phyloP scores from a whole-genome alignment of 805 yeast genomes.

The Zygosaccharomyces bailii region DNA sequence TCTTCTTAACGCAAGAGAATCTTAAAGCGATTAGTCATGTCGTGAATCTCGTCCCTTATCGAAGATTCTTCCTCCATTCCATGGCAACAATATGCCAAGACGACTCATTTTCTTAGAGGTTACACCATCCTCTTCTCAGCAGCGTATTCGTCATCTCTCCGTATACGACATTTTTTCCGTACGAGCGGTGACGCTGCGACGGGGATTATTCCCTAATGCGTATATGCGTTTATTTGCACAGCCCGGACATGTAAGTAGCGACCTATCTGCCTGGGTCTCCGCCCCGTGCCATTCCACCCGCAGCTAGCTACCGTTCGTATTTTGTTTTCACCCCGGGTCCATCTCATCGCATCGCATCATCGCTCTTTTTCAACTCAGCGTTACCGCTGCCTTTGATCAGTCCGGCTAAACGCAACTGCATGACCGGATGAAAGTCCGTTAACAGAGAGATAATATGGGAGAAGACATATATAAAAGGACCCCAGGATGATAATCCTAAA shows the following conservation, averaged over 20 bases:
- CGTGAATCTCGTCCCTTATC: too few relatives aligned
- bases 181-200: background rate
- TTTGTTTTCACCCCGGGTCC: slow-evolving; percentile 1
- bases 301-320: background rate
- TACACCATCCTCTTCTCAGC: background rate
- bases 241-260: background rate
- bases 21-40: too few relatives aligned
- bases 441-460: background rate
- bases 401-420: slow-evolving; percentile 8
- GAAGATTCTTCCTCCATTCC: background rate
- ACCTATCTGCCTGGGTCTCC: background rate
- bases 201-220: background rate
- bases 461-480: background rate
- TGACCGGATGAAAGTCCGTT: slow-evolving; percentile 6
- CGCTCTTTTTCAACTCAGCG: background rate
- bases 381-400: slow-evolving; percentile 5
- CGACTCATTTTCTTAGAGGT: too few relatives aligned
- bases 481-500: background rate
- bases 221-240: background rate
- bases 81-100: background rate
- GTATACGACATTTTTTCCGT: background rate
- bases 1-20: too few relatives aligned
- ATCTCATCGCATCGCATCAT: background rate
- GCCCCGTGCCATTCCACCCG: background rate
- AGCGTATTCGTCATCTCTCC: background rate